A percentile compares a stretch with the other conserved stretches of the same genome.
phyloP scores from a whole-genome alignment of 176 grass and related monocot species.

The Oryza glumipatula region DNA sequence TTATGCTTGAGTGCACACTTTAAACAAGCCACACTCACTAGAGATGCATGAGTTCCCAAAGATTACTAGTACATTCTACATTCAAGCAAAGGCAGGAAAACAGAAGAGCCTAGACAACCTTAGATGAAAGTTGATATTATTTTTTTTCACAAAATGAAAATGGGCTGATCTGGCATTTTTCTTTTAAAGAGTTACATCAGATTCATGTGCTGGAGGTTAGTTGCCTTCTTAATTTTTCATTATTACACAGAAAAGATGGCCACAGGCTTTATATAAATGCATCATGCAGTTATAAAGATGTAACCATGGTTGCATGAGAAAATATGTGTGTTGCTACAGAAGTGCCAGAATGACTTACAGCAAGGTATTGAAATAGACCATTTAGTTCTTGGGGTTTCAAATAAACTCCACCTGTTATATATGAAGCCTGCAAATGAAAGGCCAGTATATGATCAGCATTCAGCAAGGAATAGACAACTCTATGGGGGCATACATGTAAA shows the following conservation, averaged over 20 bases:
- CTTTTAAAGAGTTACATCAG: too few species aligned
- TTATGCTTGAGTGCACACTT: not conserved
- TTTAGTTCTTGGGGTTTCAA: conserved; percentile 85
- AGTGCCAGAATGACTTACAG: conserved; percentile 50
- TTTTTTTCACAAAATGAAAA: not conserved
- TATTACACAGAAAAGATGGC: conserved; percentile 5
- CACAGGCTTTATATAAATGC: conserved; percentile 15
- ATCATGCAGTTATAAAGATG: not conserved
- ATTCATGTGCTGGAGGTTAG: not conserved
- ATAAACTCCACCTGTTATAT: conserved; percentile 96
- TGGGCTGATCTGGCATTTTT: not conserved
- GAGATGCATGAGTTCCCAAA: not conserved
- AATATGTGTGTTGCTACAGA: not conserved
- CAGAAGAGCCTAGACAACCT: not conserved
- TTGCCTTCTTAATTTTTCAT: not conserved
- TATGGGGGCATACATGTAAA: not conserved
- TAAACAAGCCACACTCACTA: not conserved
- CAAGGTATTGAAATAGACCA: conserved; percentile 90
- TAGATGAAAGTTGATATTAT: not conserved
- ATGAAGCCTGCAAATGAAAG: conserved; percentile 72
- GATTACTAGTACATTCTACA: not conserved
- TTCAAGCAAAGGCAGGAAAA: not conserved
- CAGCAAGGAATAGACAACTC: conserved; percentile 18
- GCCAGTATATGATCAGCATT: conserved; percentile 24
- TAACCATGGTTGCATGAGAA: not conserved